Evolutionary conservation across 495 filamentous ascomycete species (phyloP), one percentile per base, ranked within the genome.

Genomic region (Podospora fimiseda): DNA sequence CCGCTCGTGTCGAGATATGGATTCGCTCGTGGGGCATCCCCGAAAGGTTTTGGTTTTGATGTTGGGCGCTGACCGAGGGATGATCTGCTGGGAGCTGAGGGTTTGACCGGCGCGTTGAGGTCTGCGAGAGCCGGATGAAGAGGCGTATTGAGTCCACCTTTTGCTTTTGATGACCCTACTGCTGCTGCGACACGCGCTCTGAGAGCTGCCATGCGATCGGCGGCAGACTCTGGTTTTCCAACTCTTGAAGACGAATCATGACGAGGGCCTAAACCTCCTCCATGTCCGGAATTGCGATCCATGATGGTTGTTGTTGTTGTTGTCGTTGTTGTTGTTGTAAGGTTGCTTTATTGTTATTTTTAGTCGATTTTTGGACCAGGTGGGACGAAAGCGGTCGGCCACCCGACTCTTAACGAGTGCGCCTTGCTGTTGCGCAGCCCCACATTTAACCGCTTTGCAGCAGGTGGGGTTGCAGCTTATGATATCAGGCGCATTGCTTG

Each of bases 71-170:
- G 63, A 11, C 63, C 58, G 7, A 53, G 44, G 20, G 58, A 27
- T 8, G 49, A 14, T 9, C 49, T 24, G 24, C 59, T 22, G 18
- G 59, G 44, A 46, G 60, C 65, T 11, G 52, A 54, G 24, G 86
- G 78, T 50, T 82, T 85, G 45, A 51, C 21, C 51, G 76, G 79
- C 50, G 84, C 77, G 16, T 76, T 77, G 20, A 82, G 73, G 62
- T 95, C 90, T 42, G 86, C 85, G 48, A 97, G 78, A 22, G 88
- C 88, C 16, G 92, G 92, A 63, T 97, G 92, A 48, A 97, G 79
- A 46, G 89, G 90, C 18, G 93, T 87, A 61, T 91, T 91, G 24
- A 97, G 71, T 22, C 92, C 92, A 55, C 92, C 88, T 66, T 74
- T 71, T 56, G 78, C 71, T 65, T 80, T 80, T 68, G 71, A 68